Percentiles rank a stretch among this genome's conserved stretches.
These are phyloP conservation scores for Spizellomyces punctatus DNA, from an alignment of 192 early-diverging fungal genomes.

Conservation along the genomic window DNA sequence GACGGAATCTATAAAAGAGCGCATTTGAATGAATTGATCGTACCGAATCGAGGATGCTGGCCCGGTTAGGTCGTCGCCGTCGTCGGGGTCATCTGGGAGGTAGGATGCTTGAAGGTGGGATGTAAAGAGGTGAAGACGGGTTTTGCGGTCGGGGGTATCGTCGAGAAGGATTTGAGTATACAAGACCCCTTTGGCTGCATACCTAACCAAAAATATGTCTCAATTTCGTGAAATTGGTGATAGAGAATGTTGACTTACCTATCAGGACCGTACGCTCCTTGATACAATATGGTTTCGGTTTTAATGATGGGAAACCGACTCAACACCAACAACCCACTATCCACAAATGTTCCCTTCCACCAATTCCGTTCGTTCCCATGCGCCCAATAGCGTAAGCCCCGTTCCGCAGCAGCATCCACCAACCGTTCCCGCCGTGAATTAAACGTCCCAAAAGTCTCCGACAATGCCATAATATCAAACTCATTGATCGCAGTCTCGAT, in stretches of 20 bases:
- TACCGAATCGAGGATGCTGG: constrained; percentile 10
- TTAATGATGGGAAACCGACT: constrained; percentile 21
- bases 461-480: constrained; percentile 28
- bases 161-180: constrained; percentile 8
- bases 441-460: constrained; percentile 25
- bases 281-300: constrained; percentile 14
- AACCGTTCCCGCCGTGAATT: constrained; percentile 21
- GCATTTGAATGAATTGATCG: constrained; percentile 12
- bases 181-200: constrained; percentile 19
- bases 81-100: constrained; percentile 12
- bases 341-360: constrained; percentile 29
- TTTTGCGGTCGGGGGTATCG: not conserved
- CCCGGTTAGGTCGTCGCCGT: constrained; percentile 22
- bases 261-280: constrained; percentile 10
- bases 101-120: constrained; percentile 34
- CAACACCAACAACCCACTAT: constrained; percentile 28
- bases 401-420: constrained; percentile 12
- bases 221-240: no score
- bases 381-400: constrained; percentile 13
- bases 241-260: not conserved
- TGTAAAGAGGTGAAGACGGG: constrained; percentile 18
- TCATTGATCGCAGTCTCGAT: constrained; percentile 4
- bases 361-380: constrained; percentile 34
- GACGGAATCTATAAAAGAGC: not conserved
- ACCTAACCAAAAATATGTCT: not conserved